phyloP scores from a whole-genome alignment of 805 yeast genomes.

The Yarrowia bubula region DNA sequence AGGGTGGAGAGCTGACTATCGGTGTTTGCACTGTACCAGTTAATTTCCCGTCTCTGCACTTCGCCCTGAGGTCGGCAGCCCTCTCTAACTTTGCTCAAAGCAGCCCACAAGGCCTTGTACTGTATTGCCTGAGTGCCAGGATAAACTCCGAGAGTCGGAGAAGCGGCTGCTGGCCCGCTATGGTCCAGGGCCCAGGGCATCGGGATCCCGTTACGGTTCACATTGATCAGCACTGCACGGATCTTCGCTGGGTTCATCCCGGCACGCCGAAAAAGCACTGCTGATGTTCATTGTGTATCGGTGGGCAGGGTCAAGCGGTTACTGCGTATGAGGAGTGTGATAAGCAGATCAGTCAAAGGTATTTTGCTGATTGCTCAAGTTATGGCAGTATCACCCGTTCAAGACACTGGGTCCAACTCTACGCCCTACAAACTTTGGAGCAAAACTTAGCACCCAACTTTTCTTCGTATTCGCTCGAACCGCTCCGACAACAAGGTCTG shows the following conservation, averaged over 20 bases:
- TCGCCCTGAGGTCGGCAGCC: too few species aligned
- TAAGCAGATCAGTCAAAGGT: too few species aligned
- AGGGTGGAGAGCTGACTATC: too few species aligned
- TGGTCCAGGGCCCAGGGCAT: neutral
- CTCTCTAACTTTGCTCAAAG: too few species aligned
- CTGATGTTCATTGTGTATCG: neutral
- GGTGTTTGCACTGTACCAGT: too few species aligned
- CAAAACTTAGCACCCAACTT: neutral
- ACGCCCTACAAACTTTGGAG: neutral
- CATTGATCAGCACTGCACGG: conserved; percentile 8
- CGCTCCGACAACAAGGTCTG: neutral
- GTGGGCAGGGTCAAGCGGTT: too few species aligned
- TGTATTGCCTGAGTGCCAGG: too few species aligned
- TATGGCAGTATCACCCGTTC: too few species aligned
- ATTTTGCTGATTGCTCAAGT: too few species aligned
- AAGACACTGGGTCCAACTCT: neutral
- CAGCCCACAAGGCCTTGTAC: too few species aligned
- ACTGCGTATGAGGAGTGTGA: too few species aligned
- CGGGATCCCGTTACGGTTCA: conserved; percentile 6
- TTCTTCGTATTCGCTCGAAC: conserved; percentile 15
- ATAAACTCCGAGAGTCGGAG: neutral
- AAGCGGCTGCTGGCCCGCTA: neutral
- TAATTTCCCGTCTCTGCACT: too few species aligned
- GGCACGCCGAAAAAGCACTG: conserved; percentile 4
- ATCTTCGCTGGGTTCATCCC: conserved; percentile 8